Evolutionary conservation across 2,329 filamentous ascomycete species (phyloP), one percentile per base, ranked within the genome.

Genomic region (Cytospora leucostoma): DNA sequence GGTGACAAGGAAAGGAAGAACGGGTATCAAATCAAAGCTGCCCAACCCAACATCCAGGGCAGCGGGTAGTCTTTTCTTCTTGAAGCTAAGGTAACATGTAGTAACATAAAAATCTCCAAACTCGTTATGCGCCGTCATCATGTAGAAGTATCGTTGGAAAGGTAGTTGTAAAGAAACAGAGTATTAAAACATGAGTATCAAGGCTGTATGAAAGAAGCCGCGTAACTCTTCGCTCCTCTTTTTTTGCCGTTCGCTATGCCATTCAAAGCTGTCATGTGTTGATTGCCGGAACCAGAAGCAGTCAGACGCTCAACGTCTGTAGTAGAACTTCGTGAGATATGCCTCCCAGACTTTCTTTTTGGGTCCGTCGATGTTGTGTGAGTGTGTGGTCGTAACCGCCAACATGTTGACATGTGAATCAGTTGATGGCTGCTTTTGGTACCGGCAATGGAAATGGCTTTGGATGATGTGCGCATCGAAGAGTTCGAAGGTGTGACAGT

Each of bases 401-500:
- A 57, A 52, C 47, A 58, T 49, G 27, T n/a, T 51, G 27, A 21
- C 7, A 17, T 38, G n/a, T 56, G 61, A 34, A 59, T 55, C 47
- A 51, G n/a, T n/a, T n/a, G n/a, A n/a, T n/a, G n/a, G n/a, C 63
- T 59, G 60, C 63, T 56, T 49, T 56, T 49, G 21, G 56, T 63
- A 51, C 32, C 63, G 64, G 62, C 70, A 72, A 70, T 70, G 33
- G 65, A 71, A 71, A 72, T 65, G 65, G 69, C 63, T 33, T 67
- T 70, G 38, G 53, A 44, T 68, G 70, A 72, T 72, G 72, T 53
- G 38, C 68, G 71, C 70, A 74, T 73, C 72, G 69, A 68, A 69
- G 69, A 69, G 59, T 59, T 70, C 69, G 63, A 32, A 53, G n/a
- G 44, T 62, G 64, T 66, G 49, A 55, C 63, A 67, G 62, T 27